phyloP scores from a whole-genome alignment of 2,329 filamentous ascomycete genomes.

The Aspergillus thermomutatus region DNA sequence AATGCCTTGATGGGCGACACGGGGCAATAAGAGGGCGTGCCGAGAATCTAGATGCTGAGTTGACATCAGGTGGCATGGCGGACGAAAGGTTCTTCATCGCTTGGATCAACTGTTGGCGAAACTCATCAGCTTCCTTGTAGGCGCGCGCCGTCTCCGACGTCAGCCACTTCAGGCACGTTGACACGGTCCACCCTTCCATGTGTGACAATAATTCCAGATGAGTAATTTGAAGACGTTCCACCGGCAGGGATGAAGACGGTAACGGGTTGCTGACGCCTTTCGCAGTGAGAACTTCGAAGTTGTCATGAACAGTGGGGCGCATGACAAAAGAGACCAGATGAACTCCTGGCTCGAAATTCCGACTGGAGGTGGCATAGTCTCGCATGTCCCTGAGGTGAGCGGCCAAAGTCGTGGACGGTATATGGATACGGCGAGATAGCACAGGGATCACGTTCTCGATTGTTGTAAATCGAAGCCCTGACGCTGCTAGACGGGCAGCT shows the following conservation, averaged over 20 bases:
- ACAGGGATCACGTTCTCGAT: slow-evolving; percentile 64
- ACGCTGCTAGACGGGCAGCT: slow-evolving; percentile 61
- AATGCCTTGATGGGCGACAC: slow-evolving; percentile 23
- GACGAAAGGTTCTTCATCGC: slow-evolving; percentile 35
- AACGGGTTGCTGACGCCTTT: slow-evolving; percentile 57
- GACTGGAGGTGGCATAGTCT: slow-evolving; percentile 44
- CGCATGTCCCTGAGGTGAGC: slow-evolving; percentile 63
- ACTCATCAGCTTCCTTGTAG: slow-evolving; percentile 25
- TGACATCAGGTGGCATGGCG: slow-evolving; percentile 41
- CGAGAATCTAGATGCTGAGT: slow-evolving; percentile 34
- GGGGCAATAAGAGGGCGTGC: slow-evolving; percentile 35
- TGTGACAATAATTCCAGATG: slow-evolving; percentile 53
- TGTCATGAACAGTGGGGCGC: slow-evolving; percentile 49
- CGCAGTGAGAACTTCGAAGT: slow-evolving; percentile 63
- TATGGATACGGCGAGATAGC: slow-evolving; percentile 71
- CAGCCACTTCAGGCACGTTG: slow-evolving; percentile 35
- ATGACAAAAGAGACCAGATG: slow-evolving; percentile 44
- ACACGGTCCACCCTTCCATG: slow-evolving; percentile 41
- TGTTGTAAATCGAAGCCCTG: slow-evolving; percentile 75
- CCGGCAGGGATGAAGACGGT: slow-evolving; percentile 55
- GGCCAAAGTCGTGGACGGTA: slow-evolving; percentile 61
- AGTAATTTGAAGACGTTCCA: slow-evolving; percentile 52
- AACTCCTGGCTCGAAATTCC: slow-evolving; percentile 34
- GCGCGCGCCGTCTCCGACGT: slow-evolving; percentile 21
- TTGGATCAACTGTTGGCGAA: slow-evolving; percentile 48